phyloP scores from a whole-genome alignment of 2,329 filamentous ascomycete species.

The Fusarium foetens region DNA sequence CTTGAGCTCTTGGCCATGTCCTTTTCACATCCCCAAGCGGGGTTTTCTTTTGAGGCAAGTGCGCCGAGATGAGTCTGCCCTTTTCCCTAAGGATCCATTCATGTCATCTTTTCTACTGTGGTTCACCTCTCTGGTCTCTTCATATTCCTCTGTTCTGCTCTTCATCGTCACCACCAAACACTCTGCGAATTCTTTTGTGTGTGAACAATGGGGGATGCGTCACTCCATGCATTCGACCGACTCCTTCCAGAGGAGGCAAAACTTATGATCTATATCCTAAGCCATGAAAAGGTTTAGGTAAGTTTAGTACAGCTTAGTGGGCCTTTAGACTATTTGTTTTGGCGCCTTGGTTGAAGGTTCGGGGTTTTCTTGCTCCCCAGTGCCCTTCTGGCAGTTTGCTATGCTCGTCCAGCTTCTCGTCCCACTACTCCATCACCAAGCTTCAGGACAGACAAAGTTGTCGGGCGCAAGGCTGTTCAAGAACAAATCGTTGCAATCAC shows the following conservation, averaged over 20 bases:
- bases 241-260: too few relatives aligned
- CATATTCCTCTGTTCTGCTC: too few relatives aligned
- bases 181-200: not conserved
- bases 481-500: not conserved
- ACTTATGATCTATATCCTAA: too few relatives aligned
- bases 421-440: fast-evolving
- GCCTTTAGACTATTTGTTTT: too few relatives aligned
- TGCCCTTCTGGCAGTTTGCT: not conserved
- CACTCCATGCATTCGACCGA: not conserved
- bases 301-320: too few relatives aligned
- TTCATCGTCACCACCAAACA: not conserved
- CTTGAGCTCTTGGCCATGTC: not conserved
- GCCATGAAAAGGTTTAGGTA: too few relatives aligned
- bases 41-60: not conserved
- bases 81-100: not conserved
- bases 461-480: not conserved
- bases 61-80: not conserved
- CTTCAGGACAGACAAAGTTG: not conserved
- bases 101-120: too few relatives aligned
- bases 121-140: not conserved
- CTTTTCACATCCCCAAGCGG: not conserved
- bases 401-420: not conserved
- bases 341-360: too few relatives aligned
- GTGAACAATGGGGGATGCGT: not conserved
- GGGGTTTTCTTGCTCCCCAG: not conserved